Percentiles rank a stretch among this genome's conserved stretches.
These are phyloP conservation scores for Clarireedia paspali DNA, from an alignment of 2,329 filamentous ascomycete genomes.

Conservation along the genomic window DNA sequence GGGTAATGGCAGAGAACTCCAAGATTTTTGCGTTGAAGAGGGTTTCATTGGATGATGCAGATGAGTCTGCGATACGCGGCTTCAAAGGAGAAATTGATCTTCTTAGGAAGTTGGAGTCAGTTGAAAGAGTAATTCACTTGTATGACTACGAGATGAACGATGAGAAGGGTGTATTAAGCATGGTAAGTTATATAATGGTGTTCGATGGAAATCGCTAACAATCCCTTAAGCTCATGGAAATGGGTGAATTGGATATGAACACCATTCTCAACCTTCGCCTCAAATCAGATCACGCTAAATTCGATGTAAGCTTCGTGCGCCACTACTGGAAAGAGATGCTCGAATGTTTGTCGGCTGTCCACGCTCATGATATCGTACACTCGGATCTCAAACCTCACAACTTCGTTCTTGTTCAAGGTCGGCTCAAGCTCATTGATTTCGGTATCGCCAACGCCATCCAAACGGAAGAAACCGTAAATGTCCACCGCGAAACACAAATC, in stretches of 20 bases:
- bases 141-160: slow-evolving; percentile 92
- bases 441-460: slow-evolving; percentile 97
- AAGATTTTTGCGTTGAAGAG: slow-evolving; percentile 92
- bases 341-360: slow-evolving; percentile 84
- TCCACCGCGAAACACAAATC: slow-evolving; percentile 90
- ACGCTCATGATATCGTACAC: slow-evolving; percentile 87
- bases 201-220: neutral
- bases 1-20: slow-evolving; percentile 94
- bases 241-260: slow-evolving; percentile 89
- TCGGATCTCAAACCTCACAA: slow-evolving; percentile 96
- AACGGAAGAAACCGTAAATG: slow-evolving; percentile 91
- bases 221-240: slow-evolving; percentile 76
- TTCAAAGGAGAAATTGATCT: slow-evolving; percentile 96
- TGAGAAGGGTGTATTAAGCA: slow-evolving; percentile 78
- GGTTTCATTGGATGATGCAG: slow-evolving; percentile 83
- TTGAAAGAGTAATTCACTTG: slow-evolving; percentile 83
- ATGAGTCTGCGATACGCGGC: slow-evolving; percentile 73
- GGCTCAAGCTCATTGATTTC: slow-evolving; percentile 94
- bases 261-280: slow-evolving; percentile 70
- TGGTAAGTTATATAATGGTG: slow-evolving; percentile 46
- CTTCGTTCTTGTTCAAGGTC: slow-evolving; percentile 85
- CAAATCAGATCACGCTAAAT: slow-evolving; percentile 62
- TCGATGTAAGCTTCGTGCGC: slow-evolving; percentile 88
- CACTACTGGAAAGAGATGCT: slow-evolving; percentile 99
- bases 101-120: slow-evolving; percentile 69